A percentile compares a stretch with the other conserved stretches of the same genome.
These are phyloP conservation scores for Lentinus brumalis DNA, from an alignment of 768 basidiomycete genomes.

Conservation along the genomic window DNA sequence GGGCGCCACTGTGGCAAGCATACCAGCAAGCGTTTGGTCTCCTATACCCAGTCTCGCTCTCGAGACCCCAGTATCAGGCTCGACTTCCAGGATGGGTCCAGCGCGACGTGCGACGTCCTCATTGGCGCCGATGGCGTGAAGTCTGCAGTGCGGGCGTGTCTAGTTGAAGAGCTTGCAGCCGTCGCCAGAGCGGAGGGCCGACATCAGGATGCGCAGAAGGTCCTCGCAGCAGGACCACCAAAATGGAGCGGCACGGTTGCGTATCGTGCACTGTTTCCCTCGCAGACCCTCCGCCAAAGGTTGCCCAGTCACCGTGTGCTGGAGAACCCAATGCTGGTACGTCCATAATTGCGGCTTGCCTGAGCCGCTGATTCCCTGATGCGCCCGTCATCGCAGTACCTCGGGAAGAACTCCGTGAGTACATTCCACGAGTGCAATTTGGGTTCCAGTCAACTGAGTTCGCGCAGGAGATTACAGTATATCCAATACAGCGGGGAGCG, in stretches of 20 bases:
- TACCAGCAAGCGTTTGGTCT: constrained; percentile 59
- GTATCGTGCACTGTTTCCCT: constrained; percentile 61
- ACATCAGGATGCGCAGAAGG: constrained; percentile 40
- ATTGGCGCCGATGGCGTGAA: constrained; percentile 72
- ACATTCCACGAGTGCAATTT: constrained; percentile 40
- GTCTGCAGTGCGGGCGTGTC: constrained; percentile 45
- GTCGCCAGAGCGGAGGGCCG: constrained; percentile 40
- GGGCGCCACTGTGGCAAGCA: constrained; percentile 47
- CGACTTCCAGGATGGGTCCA: constrained; percentile 62
- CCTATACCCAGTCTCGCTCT: constrained; percentile 44
- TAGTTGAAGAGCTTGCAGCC: constrained; percentile 37
- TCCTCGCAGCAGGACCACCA: constrained; percentile 46
- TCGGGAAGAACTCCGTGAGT: constrained; percentile 41
- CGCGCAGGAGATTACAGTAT: constrained; percentile 58
- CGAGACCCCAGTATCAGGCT: constrained; percentile 45
- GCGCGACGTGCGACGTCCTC: constrained; percentile 62
- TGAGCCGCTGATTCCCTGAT: not conserved
- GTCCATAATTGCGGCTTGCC: not conserved
- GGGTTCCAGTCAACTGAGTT: constrained; percentile 13
- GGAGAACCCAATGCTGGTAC: constrained; percentile 24
- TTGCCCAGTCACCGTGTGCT: constrained; percentile 25
- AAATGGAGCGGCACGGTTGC: constrained; percentile 60
- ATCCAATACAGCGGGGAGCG: constrained; percentile 60
- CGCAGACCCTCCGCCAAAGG: constrained; percentile 27
- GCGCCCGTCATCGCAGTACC: constrained; percentile 44